A percentile compares a stretch with the other conserved stretches of the same genome.
Conservation (phyloP, 1,284 basidiomycete genomes). For the Ganoderma sinense region DNA sequence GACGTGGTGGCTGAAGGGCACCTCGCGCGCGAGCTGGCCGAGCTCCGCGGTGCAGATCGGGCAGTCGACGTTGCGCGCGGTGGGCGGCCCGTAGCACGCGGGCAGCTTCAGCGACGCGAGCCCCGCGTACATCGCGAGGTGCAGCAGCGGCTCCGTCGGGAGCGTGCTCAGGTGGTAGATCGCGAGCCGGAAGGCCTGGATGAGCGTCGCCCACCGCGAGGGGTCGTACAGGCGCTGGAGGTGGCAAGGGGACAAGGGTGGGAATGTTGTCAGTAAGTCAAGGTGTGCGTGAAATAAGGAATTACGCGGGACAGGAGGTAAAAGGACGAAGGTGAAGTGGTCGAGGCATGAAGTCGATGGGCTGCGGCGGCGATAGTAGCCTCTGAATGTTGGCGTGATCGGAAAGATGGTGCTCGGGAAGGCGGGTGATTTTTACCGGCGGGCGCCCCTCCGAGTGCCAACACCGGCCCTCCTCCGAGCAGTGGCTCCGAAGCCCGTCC, state of each 20-base stretch:
- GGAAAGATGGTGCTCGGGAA: not conserved
- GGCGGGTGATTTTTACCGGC: not conserved
- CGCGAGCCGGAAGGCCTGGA: conserved; percentile 82
- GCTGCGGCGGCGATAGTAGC: not conserved
- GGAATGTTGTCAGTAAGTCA: not conserved
- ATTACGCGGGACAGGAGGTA: too few species aligned
- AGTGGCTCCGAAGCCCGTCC: not conserved
- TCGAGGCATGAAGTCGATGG: not conserved
- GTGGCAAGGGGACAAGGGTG: not conserved
- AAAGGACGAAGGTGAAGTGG: not conserved
- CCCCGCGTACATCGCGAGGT: conserved; percentile 89
- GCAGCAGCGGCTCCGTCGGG: conserved; percentile 85
- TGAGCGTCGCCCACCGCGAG: conserved; percentile 78
- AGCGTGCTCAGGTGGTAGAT: conserved; percentile 88
- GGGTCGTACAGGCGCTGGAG: conserved; percentile 82
- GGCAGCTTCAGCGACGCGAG: conserved; percentile 88
- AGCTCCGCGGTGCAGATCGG: conserved; percentile 89
- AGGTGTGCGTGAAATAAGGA: not conserved
- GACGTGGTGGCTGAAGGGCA: conserved; percentile 93
- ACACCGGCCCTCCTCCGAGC: not conserved
- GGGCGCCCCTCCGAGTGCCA: not conserved
- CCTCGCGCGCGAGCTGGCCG: conserved; percentile 81
- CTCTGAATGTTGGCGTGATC: not conserved
- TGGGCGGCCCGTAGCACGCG: conserved; percentile 66
- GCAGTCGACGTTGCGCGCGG: conserved; percentile 85